Evolutionary conservation across 257 asterid genomes (phyloP).

Genomic region (Penstemon barbatus): DNA sequence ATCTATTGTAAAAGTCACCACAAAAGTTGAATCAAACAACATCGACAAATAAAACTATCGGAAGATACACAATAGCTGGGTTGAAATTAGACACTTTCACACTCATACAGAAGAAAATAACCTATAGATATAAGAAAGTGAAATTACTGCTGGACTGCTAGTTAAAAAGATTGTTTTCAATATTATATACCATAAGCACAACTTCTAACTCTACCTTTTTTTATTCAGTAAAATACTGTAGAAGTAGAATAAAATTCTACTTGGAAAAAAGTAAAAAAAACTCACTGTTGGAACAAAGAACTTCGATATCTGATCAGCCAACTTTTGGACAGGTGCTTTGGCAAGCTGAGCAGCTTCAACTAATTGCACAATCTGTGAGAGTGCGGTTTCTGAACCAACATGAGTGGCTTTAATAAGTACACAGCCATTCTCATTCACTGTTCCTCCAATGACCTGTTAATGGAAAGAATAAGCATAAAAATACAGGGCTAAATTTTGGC

Average conservation of each 20-base stretch:
- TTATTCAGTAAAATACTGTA: neutral
- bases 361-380: slow-evolving; percentile 92
- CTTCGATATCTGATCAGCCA: slow-evolving; percentile 94
- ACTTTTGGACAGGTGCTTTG: slow-evolving; percentile 96
- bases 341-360: slow-evolving; percentile 99
- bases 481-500: neutral
- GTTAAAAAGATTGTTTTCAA: neutral
- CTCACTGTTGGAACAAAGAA: slow-evolving; percentile 92
- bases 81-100: neutral
- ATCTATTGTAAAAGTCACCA: neutral
- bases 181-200: slow-evolving; percentile 18
- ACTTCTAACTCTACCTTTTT: slow-evolving; percentile 15
- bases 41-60: neutral
- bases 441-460: slow-evolving; percentile 90
- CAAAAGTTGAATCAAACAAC: neutral
- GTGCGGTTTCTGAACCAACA: slow-evolving; percentile 96
- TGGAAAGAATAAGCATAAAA: slow-evolving; percentile 19
- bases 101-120: neutral
- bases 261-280: slow-evolving; percentile 24
- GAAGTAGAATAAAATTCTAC: neutral
- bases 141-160: slow-evolving; percentile 1
- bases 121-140: neutral
- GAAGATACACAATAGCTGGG: neutral
- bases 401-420: slow-evolving; percentile 85
- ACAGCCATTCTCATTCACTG: slow-evolving; percentile 92